These are phyloP conservation scores for Kwoniella botswanensis DNA, from an alignment of 768 basidiomycete genomes.

Conservation along the genomic window DNA sequence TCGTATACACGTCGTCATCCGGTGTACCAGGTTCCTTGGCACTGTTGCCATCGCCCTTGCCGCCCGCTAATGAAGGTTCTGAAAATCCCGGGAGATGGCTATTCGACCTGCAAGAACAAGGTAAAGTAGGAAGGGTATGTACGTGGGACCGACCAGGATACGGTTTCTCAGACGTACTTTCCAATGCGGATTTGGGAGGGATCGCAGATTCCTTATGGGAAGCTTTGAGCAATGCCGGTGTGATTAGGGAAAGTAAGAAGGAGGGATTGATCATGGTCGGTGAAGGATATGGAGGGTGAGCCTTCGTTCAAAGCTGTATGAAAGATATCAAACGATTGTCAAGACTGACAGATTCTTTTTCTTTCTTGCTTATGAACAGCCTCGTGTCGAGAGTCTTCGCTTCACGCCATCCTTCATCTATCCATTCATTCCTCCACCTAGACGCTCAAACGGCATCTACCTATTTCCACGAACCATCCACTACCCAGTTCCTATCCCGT, in stretches of 20 bases:
- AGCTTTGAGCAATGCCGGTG: conserved; percentile 41
- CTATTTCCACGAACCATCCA: conserved; percentile 52
- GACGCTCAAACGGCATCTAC: conserved; percentile 56
- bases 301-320: background rate
- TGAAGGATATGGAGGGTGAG: conserved; percentile 58
- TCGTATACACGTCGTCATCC: conserved; percentile 55
- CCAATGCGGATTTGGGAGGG: conserved; percentile 46
- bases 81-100: conserved; percentile 55
- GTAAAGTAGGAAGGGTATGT: conserved; percentile 53
- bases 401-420: conserved; percentile 42
- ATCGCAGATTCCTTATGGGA: conserved; percentile 51
- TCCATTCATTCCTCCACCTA: conserved; percentile 54
- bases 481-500: conserved; percentile 44
- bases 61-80: conserved; percentile 34
- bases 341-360: background rate
- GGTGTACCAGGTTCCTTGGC: conserved; percentile 56
- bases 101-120: conserved; percentile 49
- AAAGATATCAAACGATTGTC: background rate
- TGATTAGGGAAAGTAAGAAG: conserved; percentile 12
- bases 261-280: conserved; percentile 48
- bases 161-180: conserved; percentile 54
- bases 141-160: conserved; percentile 59
- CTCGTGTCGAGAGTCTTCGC: conserved; percentile 55
- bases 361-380: conserved; percentile 14
- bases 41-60: conserved; percentile 42